Evolutionary conservation across 305 asterid species (phyloP).

Genomic region (Solanum aculeatissimum): DNA sequence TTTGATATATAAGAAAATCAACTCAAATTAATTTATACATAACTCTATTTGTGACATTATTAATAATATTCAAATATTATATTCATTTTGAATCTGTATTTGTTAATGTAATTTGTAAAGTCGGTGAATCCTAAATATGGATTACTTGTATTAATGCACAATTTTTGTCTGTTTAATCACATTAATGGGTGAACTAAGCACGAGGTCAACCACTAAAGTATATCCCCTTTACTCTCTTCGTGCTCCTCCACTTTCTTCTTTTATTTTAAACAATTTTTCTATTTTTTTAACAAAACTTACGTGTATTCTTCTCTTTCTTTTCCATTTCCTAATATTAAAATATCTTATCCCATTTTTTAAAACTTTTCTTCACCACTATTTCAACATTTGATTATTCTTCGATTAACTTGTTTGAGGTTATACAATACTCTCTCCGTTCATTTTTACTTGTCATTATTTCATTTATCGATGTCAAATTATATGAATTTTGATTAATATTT

Average conservation of each 20-base stretch:
- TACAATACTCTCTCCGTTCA: too few relatives aligned
- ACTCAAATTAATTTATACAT: too few relatives aligned
- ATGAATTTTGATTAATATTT: too few relatives aligned
- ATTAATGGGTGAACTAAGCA: slow-evolving; percentile 21
- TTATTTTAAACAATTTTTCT: neutral
- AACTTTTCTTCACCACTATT: neutral
- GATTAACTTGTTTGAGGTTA: neutral
- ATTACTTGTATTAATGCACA: neutral
- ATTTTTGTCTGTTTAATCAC: slow-evolving; percentile 8
- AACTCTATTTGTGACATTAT: too few relatives aligned
- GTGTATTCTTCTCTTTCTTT: neutral
- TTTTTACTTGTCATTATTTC: too few relatives aligned
- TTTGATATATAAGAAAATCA: too few relatives aligned
- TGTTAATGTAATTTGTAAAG: neutral
- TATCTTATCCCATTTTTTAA: neutral
- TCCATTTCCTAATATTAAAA: neutral
- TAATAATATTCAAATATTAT: neutral
- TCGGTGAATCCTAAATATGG: slow-evolving; percentile 9
- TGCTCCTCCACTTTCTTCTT: slow-evolving; percentile 10
- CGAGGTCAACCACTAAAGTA: slow-evolving; percentile 29
- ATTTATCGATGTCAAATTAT: too few relatives aligned
- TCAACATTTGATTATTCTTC: neutral
- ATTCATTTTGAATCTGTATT: neutral
- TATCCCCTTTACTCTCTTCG: neutral
- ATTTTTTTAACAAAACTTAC: too few relatives aligned